A percentile compares a stretch with the other conserved stretches of the same genome.
Evolutionary conservation across 2,329 filamentous ascomycete species (phyloP).

Genomic region (Tolypocladium ovalisporum): DNA sequence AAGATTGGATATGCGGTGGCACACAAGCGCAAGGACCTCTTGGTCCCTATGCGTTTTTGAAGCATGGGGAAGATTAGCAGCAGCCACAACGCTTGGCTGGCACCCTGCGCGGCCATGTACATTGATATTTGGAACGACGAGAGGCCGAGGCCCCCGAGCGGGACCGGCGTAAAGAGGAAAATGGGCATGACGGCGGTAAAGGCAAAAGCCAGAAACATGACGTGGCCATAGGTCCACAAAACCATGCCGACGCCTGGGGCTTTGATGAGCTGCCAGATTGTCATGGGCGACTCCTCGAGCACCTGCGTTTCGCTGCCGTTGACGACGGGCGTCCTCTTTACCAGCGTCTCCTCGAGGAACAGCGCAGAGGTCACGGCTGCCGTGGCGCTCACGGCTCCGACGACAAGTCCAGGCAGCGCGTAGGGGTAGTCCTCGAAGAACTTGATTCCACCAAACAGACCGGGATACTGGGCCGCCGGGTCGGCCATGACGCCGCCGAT

Average conservation of each 20-base stretch:
- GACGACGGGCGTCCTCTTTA: slow-evolving; percentile 4
- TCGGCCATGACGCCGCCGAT: slow-evolving; percentile 60
- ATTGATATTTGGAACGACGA: slow-evolving; percentile 51
- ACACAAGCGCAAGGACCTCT: slow-evolving; percentile 50
- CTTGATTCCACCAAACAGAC: slow-evolving; percentile 31
- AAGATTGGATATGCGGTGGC: slow-evolving; percentile 48
- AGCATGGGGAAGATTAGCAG: slow-evolving; percentile 58
- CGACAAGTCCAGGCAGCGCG: slow-evolving; percentile 42
- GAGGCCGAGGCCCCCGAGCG: slow-evolving; percentile 56
- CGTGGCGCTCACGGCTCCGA: slow-evolving; percentile 42
- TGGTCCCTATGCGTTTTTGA: slow-evolving; percentile 56
- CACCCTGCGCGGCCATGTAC: slow-evolving; percentile 53
- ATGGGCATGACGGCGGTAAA: slow-evolving; percentile 63
- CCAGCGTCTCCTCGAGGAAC: slow-evolving; percentile 53
- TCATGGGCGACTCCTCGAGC: slow-evolving; percentile 3
- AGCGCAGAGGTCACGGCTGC: slow-evolving; percentile 40
- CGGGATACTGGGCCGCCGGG: slow-evolving; percentile 52
- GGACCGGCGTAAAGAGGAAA: slow-evolving; percentile 53
- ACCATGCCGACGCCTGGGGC: slow-evolving; percentile 55
- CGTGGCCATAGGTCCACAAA: slow-evolving; percentile 53
- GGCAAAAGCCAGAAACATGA: slow-evolving; percentile 57
- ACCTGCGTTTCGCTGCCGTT: neutral
- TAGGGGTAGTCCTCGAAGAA: slow-evolving; percentile 43
- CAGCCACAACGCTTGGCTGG: slow-evolving; percentile 60
- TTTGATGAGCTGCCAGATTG: slow-evolving; percentile 36